phyloP scores from a whole-genome alignment of 768 basidiomycete species.

The Naganishia vishniacii region DNA sequence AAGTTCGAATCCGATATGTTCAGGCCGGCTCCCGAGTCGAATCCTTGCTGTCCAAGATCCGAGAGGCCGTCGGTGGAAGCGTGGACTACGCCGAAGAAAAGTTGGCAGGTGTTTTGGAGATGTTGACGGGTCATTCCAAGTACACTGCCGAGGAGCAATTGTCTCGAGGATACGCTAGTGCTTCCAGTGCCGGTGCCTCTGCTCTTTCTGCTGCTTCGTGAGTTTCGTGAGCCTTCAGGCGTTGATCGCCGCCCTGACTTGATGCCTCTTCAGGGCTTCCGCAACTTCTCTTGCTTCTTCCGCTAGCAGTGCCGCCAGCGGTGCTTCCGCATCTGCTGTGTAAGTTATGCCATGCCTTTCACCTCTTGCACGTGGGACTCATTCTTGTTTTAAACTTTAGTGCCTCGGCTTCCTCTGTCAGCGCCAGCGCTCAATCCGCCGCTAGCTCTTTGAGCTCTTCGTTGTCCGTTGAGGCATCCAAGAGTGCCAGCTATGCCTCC shows the following conservation, averaged over 20 bases:
- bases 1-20: constrained; percentile 64
- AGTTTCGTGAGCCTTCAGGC: background rate
- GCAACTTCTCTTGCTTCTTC: constrained; percentile 32
- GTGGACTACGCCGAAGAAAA: constrained; percentile 73
- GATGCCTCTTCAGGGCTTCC: constrained; percentile 17
- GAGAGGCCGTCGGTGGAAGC: constrained; percentile 62
- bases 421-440: constrained; percentile 38
- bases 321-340: constrained; percentile 40
- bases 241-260: too few relatives aligned
- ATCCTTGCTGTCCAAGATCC: constrained; percentile 58
- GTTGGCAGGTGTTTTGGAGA: constrained; percentile 51
- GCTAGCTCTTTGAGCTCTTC: constrained; percentile 41
- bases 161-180: constrained; percentile 43
- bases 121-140: constrained; percentile 47
- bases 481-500: constrained; percentile 40
- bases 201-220: constrained; percentile 32
- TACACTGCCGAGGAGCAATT: constrained; percentile 47
- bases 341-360: too few relatives aligned
- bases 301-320: constrained; percentile 34
- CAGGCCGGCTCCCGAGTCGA: constrained; percentile 60
- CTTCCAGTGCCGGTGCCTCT: constrained; percentile 35
- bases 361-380: constrained; percentile 3
- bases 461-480: constrained; percentile 43
- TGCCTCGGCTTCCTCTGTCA: constrained; percentile 44
- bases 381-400: constrained; percentile 25